Evolutionary conservation across 2,329 filamentous ascomycete species (phyloP).

Genomic region (Curvularia sp.): DNA sequence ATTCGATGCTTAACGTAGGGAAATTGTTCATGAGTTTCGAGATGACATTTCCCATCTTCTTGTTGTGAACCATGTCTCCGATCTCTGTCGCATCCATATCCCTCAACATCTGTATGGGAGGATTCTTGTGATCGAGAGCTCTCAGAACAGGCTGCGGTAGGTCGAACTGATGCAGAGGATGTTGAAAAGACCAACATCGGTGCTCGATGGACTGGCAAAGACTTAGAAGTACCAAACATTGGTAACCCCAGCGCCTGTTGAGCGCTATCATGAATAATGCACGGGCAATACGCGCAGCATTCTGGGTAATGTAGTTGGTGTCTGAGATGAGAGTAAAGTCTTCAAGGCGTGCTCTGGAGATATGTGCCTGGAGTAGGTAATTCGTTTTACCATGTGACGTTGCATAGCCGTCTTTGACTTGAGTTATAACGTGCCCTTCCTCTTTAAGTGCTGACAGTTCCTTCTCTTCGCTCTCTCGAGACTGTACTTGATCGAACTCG

Average conservation of each 20-base stretch:
- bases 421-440: conserved; percentile 71
- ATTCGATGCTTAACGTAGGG: conserved; percentile 87
- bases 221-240: conserved; percentile 88
- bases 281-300: conserved; percentile 90
- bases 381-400: conserved; percentile 91
- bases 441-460: conserved; percentile 79
- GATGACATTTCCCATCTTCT: conserved; percentile 83
- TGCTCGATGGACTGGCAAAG: conserved; percentile 98
- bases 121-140: conserved; percentile 82
- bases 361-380: conserved; percentile 91
- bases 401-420: conserved; percentile 73
- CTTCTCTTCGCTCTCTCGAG: conserved; percentile 85
- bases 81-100: conserved; percentile 96
- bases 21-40: conserved; percentile 86
- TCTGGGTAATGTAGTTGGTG: conserved; percentile 92
- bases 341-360: conserved; percentile 84
- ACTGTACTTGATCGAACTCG: conserved; percentile 97
- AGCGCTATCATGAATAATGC: conserved; percentile 97
- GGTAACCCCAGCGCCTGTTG: conserved; percentile 93
- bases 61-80: conserved; percentile 88
- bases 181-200: conserved; percentile 92
- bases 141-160: conserved; percentile 82
- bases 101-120: conserved; percentile 80
- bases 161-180: conserved; percentile 95
- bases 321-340: conserved; percentile 95